These are phyloP conservation scores for Claviceps africana DNA, from an alignment of 2,329 filamentous ascomycete species.

Conservation along the genomic window DNA sequence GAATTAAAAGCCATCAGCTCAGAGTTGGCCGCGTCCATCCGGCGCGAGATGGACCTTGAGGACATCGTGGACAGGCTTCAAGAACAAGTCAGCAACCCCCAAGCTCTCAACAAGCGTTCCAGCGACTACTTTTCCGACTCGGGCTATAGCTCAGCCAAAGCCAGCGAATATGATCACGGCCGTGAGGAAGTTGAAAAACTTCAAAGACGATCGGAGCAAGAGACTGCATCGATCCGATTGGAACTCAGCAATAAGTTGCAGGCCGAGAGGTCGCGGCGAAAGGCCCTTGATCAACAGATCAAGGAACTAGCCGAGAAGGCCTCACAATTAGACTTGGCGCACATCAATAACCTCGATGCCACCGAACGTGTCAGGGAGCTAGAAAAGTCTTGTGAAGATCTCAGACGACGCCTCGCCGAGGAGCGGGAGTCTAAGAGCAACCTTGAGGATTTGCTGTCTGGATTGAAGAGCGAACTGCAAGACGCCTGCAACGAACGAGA, in stretches of 20 bases:
- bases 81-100: constrained; percentile 51
- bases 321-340: constrained; percentile 42
- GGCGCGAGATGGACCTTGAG: constrained; percentile 90
- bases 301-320: constrained; percentile 69
- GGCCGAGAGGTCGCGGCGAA: constrained; percentile 65
- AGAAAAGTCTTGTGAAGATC: constrained; percentile 67
- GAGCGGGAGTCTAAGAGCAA: constrained; percentile 82
- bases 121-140: constrained; percentile 99
- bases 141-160: constrained; percentile 71
- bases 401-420: constrained; percentile 66
- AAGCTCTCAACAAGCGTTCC: constrained; percentile 53
- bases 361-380: constrained; percentile 58
- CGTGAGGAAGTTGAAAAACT: constrained; percentile 68
- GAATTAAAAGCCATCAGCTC: constrained; percentile 86
- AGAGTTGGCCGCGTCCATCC: constrained; percentile 84
- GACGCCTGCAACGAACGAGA: constrained; percentile 79
- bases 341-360: constrained; percentile 42
- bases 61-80: constrained; percentile 84
- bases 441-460: constrained; percentile 80
- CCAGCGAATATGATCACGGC: constrained; percentile 49
- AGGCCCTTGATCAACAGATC: constrained; percentile 70
- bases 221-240: constrained; percentile 72
- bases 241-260: constrained; percentile 78
- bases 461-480: constrained; percentile 69
- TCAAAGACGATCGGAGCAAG: constrained; percentile 74